Evolutionary conservation across 495 filamentous ascomycete genomes (phyloP), one percentile per base, ranked within the genome.

Genomic region (Corynascus novoguineensis): DNA sequence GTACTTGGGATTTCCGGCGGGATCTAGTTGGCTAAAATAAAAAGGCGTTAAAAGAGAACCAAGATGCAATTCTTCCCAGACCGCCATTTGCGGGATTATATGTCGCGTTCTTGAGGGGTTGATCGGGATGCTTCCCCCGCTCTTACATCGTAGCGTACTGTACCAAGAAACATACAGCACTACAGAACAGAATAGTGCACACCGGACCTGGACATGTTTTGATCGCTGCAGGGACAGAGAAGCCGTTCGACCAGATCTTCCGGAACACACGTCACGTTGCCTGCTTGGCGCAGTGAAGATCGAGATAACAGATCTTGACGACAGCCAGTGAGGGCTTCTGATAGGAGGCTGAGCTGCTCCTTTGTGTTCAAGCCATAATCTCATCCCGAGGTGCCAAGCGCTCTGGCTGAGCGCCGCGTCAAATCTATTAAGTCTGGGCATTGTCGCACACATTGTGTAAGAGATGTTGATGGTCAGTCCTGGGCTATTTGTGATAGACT

Each of bases 311-410:
- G 12, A 9, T 24, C 45, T 5, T 5, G 35, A 24, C 22, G 8
- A 22, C 7, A 9, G 32, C 34, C 42, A 41, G 17, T 54, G 7
- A 31, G 24, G 25, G 24, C 1, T 45, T n/a, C 19, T 38, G 41
- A 59, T 45, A 47, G 40, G 6, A 42, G n/a, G n/a, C 21, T 31
- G 29, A 15, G 28, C n/a, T 61, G 41, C 61, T 53, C 53, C 44
- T 11, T 40, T 48, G 34, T 54, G 49, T 41, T 66, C 65, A 42
- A 56, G 59, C 63, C 61, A 45, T 57, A 67, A 64, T 66, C 59
- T 70, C 57, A 60, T 63, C 57, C n/a, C 67, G 66, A 68, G 63
- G 65, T 66, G 67, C 67, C 65, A 68, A 70, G 67, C 31, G 14
- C 48, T 32, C 46, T 67, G 50, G 60, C 21, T 56, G 44, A 40